Percentiles rank a stretch among this genome's conserved stretches.
Evolutionary conservation across 192 early-diverging fungal species (phyloP).

Genomic region (Backusella circina): DNA sequence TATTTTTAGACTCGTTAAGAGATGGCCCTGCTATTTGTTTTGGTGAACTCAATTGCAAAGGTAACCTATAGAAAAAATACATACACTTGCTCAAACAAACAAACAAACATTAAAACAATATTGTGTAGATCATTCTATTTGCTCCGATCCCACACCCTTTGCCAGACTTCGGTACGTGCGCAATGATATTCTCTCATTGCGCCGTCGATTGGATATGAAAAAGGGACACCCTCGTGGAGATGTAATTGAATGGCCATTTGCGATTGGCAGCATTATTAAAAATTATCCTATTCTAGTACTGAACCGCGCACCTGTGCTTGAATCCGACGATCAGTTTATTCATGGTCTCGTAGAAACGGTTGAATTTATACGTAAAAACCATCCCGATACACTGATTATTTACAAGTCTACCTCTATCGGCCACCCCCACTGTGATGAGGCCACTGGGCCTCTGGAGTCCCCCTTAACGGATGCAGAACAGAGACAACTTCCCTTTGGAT

Average conservation of each 20-base stretch:
- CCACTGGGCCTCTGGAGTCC: conserved; percentile 28
- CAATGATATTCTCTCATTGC: conserved; percentile 44
- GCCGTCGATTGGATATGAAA: neutral
- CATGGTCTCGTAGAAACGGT: conserved; percentile 27
- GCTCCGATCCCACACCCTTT: conserved; percentile 24
- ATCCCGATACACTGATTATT: conserved; percentile 40
- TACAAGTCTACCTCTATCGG: conserved; percentile 46
- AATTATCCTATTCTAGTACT: conserved; percentile 43
- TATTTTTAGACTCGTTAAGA: conserved; percentile 46
- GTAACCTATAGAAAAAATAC: neutral
- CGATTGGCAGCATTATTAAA: conserved; percentile 21
- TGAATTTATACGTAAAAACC: conserved; percentile 22
- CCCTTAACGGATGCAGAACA: conserved; percentile 31
- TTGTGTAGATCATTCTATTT: conserved; percentile 36
- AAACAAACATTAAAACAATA: neutral
- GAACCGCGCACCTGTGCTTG: conserved; percentile 37
- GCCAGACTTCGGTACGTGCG: conserved; percentile 33
- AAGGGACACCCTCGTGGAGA: conserved; percentile 31
- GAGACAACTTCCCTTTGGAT: conserved; percentile 30
- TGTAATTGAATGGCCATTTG: conserved; percentile 42
- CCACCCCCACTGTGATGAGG: conserved; percentile 40
- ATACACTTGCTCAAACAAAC: neutral
- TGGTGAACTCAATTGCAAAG: conserved; percentile 48
- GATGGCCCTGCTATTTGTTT: conserved; percentile 51
- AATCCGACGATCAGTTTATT: conserved; percentile 37